Base-by-base conservation (phyloP, 768 basidiomycete genomes). In the Naganishia vishniacii region DNA sequence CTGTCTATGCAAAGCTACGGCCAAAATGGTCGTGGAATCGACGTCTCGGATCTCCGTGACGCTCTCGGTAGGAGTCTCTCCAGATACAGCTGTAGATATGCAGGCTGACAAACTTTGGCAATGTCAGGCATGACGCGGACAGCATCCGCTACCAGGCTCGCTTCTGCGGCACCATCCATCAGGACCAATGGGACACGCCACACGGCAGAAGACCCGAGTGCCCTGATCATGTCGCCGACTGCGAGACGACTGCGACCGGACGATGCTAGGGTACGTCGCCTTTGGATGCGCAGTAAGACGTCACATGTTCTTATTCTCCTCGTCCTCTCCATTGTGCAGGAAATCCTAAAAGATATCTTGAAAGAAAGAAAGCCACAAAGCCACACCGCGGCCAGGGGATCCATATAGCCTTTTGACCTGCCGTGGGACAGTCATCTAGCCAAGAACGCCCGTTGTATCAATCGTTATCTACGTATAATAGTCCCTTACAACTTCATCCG, bases 11-110 rank as follows among this genome's bases (percentile, higher is more conserved):
- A 63, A 31, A 64, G 63, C 23, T 53, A 48, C 13, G 44, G 51
- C 53, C 51, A 44, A 9, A 53, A 32, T 20, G 51, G 45, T 13
- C 83, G 87, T 64, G 86, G 87, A 0, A 85, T 94, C 16, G 92
- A 91, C 25, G 91, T 94, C 25, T 85, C 84, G 1, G 91, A 93
- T 73, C 81, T 95, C 32, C 82, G 91, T 59, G 91, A 92, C 69
- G 92, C 92, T 4, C 79, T 95, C 20, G 74, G 73, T 72, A 47
- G 63, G 68, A 9, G 47, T 59, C 28, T 16, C 2, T 16, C 51
- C 9, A 32, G 63, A 9, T n/a, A n/a, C n/a, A n/a, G n/a, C n/a
- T n/a, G n/a, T n/a, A n/a, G n/a, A n/a, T n/a, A n/a, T n/a, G n/a
- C n/a, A n/a, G n/a, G 45, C 37, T 56, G 8, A 56, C 13, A 20